Evolutionary conservation across 345 rosid species (phyloP), one percentile per base, ranked within the genome.

Genomic region (Corymbia maculata): DNA sequence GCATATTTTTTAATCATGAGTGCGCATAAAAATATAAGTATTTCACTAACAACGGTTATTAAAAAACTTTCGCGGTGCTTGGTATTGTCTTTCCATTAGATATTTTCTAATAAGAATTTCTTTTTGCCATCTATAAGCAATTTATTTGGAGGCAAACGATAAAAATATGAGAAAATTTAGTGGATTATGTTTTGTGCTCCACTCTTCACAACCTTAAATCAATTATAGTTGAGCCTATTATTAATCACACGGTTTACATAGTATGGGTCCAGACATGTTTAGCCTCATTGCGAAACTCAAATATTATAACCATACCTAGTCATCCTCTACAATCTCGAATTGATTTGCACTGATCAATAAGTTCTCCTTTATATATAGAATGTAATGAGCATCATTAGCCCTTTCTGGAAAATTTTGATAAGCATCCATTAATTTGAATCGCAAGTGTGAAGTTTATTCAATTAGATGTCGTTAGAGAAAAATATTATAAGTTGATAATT

Each of bases 41-140:
- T 57, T 57, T 57, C 1, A 9, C 1, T 1, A 57, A 9, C 24
- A 57, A 57, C 1, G 22, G 0, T 57, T 24, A 0, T 3, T 24
- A 9, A 22, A 57, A 28, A 57, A 57, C 64, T 4, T 57, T 0
- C 0, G 24, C 0, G 0, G 64, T 0, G 6, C 64, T 57, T 57
- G 64, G 68, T 32, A 61, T 61, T 61, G 1, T 61, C 32, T 28
- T 61, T 61, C 28, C 28, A 28, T 3, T 12, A 61, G 32, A 61
- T 3, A 28, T 61, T 26, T 61, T 13, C 14, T 32, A 13, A 13
- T 61, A 26, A 26, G 7, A 61, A 61, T 61, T 61, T 5, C 68
- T 0, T 61, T 61, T 61, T 28, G 4, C 68, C 2, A 0, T 26
- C 68, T 13, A 12, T 10, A 61, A 61, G 1, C 32, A 61, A 61